Percentiles rank a stretch among this genome's conserved stretches.
Evolutionary conservation across 2,329 filamentous ascomycete species (phyloP).

Genomic region (Cercospora nicotianae): DNA sequence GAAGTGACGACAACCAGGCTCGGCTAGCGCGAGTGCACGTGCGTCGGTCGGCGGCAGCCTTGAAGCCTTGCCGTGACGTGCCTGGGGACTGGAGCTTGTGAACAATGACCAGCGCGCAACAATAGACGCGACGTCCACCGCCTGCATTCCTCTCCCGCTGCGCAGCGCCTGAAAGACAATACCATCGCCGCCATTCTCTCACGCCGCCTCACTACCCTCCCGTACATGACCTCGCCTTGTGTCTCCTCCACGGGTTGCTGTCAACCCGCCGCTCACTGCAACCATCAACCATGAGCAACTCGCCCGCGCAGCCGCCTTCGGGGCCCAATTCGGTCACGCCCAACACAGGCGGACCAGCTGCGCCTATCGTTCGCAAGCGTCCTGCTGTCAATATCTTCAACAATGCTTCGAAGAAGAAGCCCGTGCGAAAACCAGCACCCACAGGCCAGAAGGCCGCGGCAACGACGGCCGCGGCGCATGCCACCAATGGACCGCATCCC

Average conservation of each 20-base stretch:
- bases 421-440: conserved; percentile 29
- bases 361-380: conserved; percentile 38
- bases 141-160: not conserved
- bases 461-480: conserved; percentile 2
- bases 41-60: not conserved
- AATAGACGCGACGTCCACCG: not conserved
- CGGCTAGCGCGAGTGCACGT: not conserved
- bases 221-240: conserved; percentile 1
- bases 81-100: not conserved
- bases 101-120: conserved; percentile 5
- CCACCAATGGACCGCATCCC: conserved; percentile 14
- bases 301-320: conserved; percentile 36
- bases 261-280: not conserved
- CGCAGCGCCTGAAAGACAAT: not conserved
- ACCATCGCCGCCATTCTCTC: not conserved
- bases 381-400: conserved; percentile 40
- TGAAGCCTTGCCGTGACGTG: not conserved
- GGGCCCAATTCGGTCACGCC: conserved; percentile 38
- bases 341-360: conserved; percentile 41
- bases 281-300: conserved; percentile 37
- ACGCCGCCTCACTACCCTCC: not conserved
- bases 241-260: conserved; percentile 3
- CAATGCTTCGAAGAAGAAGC: conserved; percentile 38
- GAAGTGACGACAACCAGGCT: not conserved
- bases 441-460: conserved; percentile 17